These are phyloP conservation scores for Pleurozium schreberi DNA, from an alignment of 225 moss, liverwort and hornwort species.

Conservation along the genomic window DNA sequence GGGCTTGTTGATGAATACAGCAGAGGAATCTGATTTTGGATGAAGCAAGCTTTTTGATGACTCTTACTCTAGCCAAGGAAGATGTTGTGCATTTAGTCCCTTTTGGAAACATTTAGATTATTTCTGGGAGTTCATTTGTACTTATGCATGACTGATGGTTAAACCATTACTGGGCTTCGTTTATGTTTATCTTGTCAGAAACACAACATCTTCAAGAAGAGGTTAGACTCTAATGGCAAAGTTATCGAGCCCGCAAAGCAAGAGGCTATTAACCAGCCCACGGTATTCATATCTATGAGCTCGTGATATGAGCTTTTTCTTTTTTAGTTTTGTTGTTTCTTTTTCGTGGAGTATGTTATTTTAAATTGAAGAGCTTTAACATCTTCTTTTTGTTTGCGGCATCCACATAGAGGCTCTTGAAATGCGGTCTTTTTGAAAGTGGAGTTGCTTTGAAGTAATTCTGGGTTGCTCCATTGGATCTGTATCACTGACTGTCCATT, in stretches of 20 bases:
- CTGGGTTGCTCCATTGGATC: background rate
- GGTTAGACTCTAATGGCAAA: conserved; percentile 54
- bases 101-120: background rate
- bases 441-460: background rate
- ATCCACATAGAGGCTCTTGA: background rate
- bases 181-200: conserved; percentile 35
- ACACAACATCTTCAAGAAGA: conserved; percentile 87
- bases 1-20: background rate
- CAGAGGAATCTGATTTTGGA: background rate
- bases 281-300: conserved; percentile 24
- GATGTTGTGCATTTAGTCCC: background rate
- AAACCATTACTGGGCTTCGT: background rate
- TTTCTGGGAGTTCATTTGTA: background rate
- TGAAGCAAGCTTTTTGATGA: background rate
- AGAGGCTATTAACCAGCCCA: conserved; percentile 65
- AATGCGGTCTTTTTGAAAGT: background rate
- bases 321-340: background rate
- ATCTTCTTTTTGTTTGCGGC: background rate
- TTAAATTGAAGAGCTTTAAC: background rate
- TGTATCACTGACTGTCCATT: background rate
- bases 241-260: conserved; percentile 77
- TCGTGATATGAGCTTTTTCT: background rate
- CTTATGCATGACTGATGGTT: background rate
- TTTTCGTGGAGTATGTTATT: background rate
- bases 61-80: background rate